Base-by-base conservation (phyloP, 2,329 filamentous ascomycete species). In the Coniochaeta hoffmannii region DNA sequence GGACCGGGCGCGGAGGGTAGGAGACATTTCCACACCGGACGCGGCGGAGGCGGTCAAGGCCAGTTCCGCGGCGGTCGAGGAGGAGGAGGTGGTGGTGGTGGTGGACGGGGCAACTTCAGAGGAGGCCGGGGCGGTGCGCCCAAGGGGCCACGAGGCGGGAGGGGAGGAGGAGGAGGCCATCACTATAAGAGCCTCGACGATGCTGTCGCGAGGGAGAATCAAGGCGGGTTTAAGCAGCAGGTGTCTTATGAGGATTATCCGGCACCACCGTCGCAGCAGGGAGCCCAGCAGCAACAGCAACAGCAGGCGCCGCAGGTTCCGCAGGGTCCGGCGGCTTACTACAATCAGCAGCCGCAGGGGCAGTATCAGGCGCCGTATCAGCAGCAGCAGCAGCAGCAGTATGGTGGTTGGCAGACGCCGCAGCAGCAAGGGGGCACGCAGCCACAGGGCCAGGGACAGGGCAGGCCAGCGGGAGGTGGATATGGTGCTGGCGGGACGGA, bases 181-280 rank as follows among this genome's bases (percentile, higher is more conserved):
- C 73, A 76, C 46, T 89, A 90, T 66, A 78, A 80, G 56, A 89
- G 85, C 1, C 75, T 89, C 1, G 87, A 89, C 65, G 87, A 90
- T 61, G 76, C 85, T 26, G 78, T 77, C 24, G 71, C 73, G 44
- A 73, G 73, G 50, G 76, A 77, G 46, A 72, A 72, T 57, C 73
- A 76, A 34, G 71, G 70, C 30, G 73, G 72, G 10, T 73, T 71
- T 50, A 68, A 69, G 10, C 65, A 70, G 58, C 67, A 68, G 34
- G 72, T 78, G n/a, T 74, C 74, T 41, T 80, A 79, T 58, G 76
- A 79, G 50, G 77, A 79, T 60, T 51, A 57, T 49, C 56, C 64
- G 61, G 54, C 56, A 26, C 24, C 26, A 8, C 41, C 41, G 30
- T 59, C 51, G 19, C 61, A 61, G 44, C 58, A 59, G n/a, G 49